These are phyloP conservation scores for Suillus sp. DNA, from an alignment of 768 basidiomycete species.

Conservation along the genomic window DNA sequence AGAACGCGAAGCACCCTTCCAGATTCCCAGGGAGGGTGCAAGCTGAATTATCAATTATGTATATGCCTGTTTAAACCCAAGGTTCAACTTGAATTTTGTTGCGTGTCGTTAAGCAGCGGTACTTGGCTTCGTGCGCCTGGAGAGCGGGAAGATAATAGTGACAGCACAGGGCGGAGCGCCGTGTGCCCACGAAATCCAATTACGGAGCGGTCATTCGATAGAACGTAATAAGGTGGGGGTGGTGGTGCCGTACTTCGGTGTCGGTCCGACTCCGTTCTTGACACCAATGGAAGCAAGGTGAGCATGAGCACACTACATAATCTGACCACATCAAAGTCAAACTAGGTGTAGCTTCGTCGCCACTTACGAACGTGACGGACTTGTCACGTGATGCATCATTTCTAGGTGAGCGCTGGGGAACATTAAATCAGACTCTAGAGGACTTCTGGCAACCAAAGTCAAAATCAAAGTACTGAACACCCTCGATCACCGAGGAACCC, in stretches of 20 bases:
- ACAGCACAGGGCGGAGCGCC: constrained; percentile 9
- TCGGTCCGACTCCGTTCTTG: background rate
- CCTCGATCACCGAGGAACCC: background rate
- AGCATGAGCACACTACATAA: background rate
- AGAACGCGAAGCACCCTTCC: background rate
- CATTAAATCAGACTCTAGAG: background rate
- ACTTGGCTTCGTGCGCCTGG: background rate
- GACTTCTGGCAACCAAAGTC: background rate
- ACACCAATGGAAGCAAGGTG: background rate
- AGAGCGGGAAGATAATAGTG: constrained; percentile 2
- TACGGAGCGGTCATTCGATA: background rate
- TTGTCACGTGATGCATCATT: background rate
- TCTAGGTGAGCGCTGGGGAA: background rate
- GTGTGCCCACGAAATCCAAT: background rate
- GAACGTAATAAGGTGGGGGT: constrained; percentile 4
- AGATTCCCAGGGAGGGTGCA: background rate
- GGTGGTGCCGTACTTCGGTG: background rate
- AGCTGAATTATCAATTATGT: background rate
- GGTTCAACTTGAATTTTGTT: background rate
- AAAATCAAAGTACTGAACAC: too few relatives aligned
- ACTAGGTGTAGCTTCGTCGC: constrained; percentile 1
- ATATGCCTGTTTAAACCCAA: background rate
- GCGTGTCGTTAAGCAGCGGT: background rate
- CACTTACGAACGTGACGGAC: constrained; percentile 2
- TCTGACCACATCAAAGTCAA: background rate